Evolutionary conservation across 169 alveolate species (phyloP), one percentile per base, ranked within the genome.

Genomic region (Plasmodium adleri): DNA sequence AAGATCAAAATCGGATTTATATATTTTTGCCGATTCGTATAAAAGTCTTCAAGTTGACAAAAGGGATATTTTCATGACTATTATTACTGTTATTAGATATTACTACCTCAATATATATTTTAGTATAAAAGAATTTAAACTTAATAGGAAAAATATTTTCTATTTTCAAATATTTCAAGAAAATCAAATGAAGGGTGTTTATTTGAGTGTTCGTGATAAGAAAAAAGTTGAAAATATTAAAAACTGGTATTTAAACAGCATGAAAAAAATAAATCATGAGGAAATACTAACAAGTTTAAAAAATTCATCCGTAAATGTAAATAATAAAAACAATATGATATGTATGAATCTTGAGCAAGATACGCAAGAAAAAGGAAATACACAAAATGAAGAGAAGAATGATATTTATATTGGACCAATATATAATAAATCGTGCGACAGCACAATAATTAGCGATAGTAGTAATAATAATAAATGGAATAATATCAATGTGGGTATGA

Each of bases 11-110:
- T 47, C 58, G 3, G 86, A 72, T 22, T 28, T 86, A 39, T 72
- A 86, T 20, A 86, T 86, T 71, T 72, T 86, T 17, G 26, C 76
- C 5, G 92, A 86, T 72, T 70, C 92, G 1, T 86, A 86, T n/a
- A 86, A 86, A 86, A 72, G 87, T 47, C 72, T 62, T 9, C 74
- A 58, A 28, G 88, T 86, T 13, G 92, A 86, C 47, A 86, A 60
- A 54, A 58, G 80, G n/a, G 92, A 86, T 73, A 86, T 86, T 6
- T 62, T 71, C 49, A 72, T 72, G 88, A 86, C 88, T 52, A 86
- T 86, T 32, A 86, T 72, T 5, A 86, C 74, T 26, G 62, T 86
- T 43, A 64, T 86, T 26, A 71, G 87, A 45, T 86, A 86, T 54
- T 86, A 72, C 20, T 86, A 86, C 24, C 72, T 86, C 8, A 72